phyloP scores from a whole-genome alignment of 202 grass and related monocot species.

The Digitaria exilis region DNA sequence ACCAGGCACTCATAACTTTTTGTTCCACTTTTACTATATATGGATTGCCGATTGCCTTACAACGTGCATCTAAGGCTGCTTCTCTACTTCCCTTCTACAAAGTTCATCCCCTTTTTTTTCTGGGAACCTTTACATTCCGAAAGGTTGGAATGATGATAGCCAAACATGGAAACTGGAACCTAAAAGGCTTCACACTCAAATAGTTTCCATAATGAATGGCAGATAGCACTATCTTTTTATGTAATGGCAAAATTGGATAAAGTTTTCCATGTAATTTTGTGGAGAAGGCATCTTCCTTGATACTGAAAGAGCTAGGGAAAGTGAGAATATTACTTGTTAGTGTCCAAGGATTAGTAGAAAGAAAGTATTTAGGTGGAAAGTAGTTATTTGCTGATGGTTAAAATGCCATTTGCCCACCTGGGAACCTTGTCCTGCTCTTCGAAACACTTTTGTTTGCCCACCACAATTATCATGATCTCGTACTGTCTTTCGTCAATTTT shows the following conservation, averaged over 20 bases:
- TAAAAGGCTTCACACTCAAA: neutral
- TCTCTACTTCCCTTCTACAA: no score
- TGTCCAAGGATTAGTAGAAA: neutral
- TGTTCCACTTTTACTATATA: no score
- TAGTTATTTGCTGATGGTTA: neutral
- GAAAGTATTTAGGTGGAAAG: neutral
- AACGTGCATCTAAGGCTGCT: neutral
- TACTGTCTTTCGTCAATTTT: neutral
- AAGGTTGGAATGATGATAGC: neutral
- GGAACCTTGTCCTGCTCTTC: neutral
- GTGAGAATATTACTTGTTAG: neutral
- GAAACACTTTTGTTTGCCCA: neutral
- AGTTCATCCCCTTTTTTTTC: neutral
- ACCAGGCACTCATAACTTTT: neutral
- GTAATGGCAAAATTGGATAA: neutral
- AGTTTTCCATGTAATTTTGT: conserved; percentile 1
- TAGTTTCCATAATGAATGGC: neutral
- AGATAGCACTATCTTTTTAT: neutral
- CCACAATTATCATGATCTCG: neutral
- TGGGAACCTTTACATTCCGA: neutral
- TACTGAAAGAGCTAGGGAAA: neutral
- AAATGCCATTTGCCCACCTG: neutral
- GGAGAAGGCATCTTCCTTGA: neutral
- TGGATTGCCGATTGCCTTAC: conserved; percentile 4
- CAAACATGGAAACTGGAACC: neutral